A percentile compares a stretch with the other conserved stretches of the same genome.
Evolutionary conservation across 2,329 filamentous ascomycete genomes (phyloP).

Genomic region (Aspergillus brasiliensis): DNA sequence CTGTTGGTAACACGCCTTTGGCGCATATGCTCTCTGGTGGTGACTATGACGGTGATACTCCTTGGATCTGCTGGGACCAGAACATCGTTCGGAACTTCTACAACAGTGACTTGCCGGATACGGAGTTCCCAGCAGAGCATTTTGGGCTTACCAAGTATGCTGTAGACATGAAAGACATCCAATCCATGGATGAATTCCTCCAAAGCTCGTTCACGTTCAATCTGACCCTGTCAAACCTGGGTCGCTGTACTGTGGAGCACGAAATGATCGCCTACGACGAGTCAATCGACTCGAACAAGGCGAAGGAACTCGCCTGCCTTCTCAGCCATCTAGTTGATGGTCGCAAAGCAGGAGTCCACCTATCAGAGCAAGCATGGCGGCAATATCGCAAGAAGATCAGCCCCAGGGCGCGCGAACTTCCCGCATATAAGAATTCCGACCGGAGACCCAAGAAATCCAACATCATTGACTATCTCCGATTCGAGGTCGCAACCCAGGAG

Average conservation of each 20-base stretch:
- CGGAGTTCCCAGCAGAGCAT: constrained; percentile 37
- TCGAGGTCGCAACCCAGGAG: constrained; percentile 40
- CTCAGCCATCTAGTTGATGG: constrained; percentile 51
- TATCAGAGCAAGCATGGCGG: constrained; percentile 44
- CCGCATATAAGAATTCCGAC: constrained; percentile 41
- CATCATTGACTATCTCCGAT: constrained; percentile 50
- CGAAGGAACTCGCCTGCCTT: constrained; percentile 44
- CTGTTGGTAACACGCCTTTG: constrained; percentile 53
- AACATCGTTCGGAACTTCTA: constrained; percentile 54
- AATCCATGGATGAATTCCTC: constrained; percentile 44
- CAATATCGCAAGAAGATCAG: constrained; percentile 38
- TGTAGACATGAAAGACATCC: constrained; percentile 44
- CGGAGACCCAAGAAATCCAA: constrained; percentile 32
- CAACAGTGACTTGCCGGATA: constrained; percentile 52
- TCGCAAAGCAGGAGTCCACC: constrained; percentile 47
- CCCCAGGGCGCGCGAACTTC: constrained; percentile 28
- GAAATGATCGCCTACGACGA: constrained; percentile 58
- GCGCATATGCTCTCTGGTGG: constrained; percentile 65
- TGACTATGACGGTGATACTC: constrained; percentile 65
- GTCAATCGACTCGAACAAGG: constrained; percentile 35
- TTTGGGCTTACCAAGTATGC: constrained; percentile 54
- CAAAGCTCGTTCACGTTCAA: constrained; percentile 52
- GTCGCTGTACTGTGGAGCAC: constrained; percentile 54
- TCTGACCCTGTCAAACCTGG: constrained; percentile 50
- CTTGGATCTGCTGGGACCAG: constrained; percentile 64